These are phyloP conservation scores for Haberlea rhodopensis DNA, from an alignment of 257 asterid species.

Conservation along the genomic window DNA sequence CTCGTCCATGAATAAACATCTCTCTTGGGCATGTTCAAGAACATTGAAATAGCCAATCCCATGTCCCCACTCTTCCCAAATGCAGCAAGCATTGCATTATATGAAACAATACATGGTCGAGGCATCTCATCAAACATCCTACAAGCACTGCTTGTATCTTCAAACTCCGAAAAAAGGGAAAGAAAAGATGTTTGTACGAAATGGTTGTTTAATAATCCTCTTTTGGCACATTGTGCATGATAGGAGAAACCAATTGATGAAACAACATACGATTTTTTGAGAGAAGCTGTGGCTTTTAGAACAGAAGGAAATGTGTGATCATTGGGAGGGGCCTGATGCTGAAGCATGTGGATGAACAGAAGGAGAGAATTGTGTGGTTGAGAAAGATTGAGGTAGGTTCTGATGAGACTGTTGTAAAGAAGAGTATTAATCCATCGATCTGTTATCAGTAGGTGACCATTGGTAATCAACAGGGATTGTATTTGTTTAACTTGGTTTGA, in stretches of 20 bases:
- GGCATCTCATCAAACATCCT: slow-evolving; percentile 65
- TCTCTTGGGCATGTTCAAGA: slow-evolving; percentile 47
- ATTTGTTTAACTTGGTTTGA: slow-evolving; percentile 47
- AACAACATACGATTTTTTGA: slow-evolving; percentile 26
- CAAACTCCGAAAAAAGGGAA: slow-evolving; percentile 45
- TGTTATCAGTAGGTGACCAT: slow-evolving; percentile 51
- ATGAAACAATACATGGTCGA: slow-evolving; percentile 56
- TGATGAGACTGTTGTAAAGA: slow-evolving; percentile 69
- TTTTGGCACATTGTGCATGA: slow-evolving; percentile 55
- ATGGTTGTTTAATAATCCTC: slow-evolving; percentile 66
- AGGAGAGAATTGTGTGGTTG: slow-evolving; percentile 45
- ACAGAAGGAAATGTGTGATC: slow-evolving; percentile 79
- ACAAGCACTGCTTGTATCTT: no score
- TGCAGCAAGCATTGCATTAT: slow-evolving; percentile 77
- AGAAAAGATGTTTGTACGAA: slow-evolving; percentile 71
- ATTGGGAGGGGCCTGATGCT: slow-evolving; percentile 63
- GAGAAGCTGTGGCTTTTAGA: slow-evolving; percentile 52
- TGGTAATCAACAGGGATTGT: slow-evolving; percentile 53
- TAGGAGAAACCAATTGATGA: slow-evolving; percentile 39
- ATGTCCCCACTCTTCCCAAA: slow-evolving; percentile 62
- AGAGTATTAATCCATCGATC: slow-evolving; percentile 77
- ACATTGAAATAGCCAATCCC: slow-evolving; percentile 49
- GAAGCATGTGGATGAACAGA: slow-evolving; percentile 65
- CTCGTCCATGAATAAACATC: slow-evolving; percentile 90
- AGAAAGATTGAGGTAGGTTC: slow-evolving; percentile 48